A percentile compares a stretch with the other conserved stretches of the same genome.
These are phyloP conservation scores for Niveomyces coronatus DNA, from an alignment of 2,329 filamentous ascomycete species.

Conservation along the genomic window DNA sequence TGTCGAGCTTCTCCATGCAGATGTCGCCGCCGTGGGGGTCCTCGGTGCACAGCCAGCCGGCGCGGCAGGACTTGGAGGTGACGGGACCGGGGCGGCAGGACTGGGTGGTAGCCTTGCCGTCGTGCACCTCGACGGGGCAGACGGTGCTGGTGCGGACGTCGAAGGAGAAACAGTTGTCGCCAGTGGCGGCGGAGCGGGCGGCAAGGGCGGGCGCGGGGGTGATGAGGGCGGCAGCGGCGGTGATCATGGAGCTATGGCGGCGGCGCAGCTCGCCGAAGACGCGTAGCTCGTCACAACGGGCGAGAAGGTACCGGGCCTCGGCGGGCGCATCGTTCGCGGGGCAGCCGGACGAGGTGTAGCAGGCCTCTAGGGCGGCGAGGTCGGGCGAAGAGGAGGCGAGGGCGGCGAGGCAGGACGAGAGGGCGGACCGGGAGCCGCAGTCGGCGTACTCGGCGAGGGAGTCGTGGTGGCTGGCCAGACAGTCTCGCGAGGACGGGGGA, in stretches of 20 bases:
- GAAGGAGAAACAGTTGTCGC: slow-evolving; percentile 26
- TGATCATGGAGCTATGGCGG: slow-evolving; percentile 3
- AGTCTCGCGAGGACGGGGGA: slow-evolving; percentile 21
- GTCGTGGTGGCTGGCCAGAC: slow-evolving; percentile 27
- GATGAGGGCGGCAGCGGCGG: slow-evolving; percentile 12
- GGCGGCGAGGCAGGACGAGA: slow-evolving; percentile 32
- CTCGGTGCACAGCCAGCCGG: slow-evolving; percentile 33
- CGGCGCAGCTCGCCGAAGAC: slow-evolving; percentile 13
- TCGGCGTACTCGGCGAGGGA: slow-evolving; percentile 30
- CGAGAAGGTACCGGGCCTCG: slow-evolving; percentile 20
- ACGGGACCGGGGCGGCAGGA: slow-evolving; percentile 29
- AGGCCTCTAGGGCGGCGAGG: slow-evolving; percentile 26
- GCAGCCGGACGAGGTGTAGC: slow-evolving; percentile 28
- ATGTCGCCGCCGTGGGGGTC: slow-evolving; percentile 25
- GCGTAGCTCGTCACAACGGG: slow-evolving; percentile 22
- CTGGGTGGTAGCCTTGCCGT: slow-evolving; percentile 22
- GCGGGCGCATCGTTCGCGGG: slow-evolving; percentile 18
- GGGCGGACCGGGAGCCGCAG: slow-evolving; percentile 33
- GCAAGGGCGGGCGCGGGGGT: slow-evolving; percentile 10
- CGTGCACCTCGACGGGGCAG: slow-evolving; percentile 31
- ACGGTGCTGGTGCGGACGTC: slow-evolving; percentile 22
- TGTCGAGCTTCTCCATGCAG: slow-evolving; percentile 31
- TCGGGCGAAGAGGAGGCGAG: slow-evolving; percentile 21
- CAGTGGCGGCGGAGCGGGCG: slow-evolving; percentile 9
- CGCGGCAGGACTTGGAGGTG: slow-evolving; percentile 29